Percentiles rank a stretch among this genome's conserved stretches.
Evolutionary conservation across 2,329 filamentous ascomycete genomes (phyloP).

Genomic region (Microascus cirrosus): DNA sequence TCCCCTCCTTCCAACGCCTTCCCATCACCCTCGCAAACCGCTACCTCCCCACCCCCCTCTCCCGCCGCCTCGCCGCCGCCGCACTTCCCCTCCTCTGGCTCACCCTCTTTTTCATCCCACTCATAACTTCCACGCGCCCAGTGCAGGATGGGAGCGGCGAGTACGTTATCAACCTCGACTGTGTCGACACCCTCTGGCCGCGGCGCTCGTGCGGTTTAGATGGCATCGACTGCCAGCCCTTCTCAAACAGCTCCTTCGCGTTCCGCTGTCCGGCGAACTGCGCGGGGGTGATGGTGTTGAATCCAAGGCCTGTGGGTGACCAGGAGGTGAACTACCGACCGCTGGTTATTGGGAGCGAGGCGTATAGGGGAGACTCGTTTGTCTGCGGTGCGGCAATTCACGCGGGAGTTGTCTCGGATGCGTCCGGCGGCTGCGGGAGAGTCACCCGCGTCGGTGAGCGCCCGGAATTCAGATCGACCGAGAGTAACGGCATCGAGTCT

Average conservation of each 20-base stretch:
- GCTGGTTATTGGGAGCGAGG: conserved; percentile 31
- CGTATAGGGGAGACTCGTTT: conserved; percentile 64
- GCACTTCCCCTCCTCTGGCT: conserved; percentile 3
- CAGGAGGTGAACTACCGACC: conserved; percentile 11
- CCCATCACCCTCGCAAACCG: background rate
- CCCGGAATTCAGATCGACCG: conserved; percentile 35
- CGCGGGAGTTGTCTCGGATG: conserved; percentile 55
- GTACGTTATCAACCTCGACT: conserved; percentile 28
- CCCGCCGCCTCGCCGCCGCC: background rate
- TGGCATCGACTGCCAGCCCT: conserved; percentile 47
- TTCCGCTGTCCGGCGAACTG: conserved; percentile 53
- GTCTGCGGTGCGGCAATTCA: conserved; percentile 70
- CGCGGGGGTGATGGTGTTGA: conserved; percentile 28
- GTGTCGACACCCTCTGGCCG: conserved; percentile 43
- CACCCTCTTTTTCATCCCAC: background rate
- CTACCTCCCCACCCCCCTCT: background rate
- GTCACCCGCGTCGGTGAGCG: conserved; percentile 51
- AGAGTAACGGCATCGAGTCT: conserved; percentile 23
- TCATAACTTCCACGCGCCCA: background rate
- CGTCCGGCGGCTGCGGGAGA: conserved; percentile 62
- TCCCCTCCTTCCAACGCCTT: background rate
- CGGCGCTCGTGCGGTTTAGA: conserved; percentile 44
- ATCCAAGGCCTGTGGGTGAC: background rate
- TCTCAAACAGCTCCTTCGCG: conserved; percentile 40
- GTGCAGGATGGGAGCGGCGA: background rate